These are phyloP conservation scores for Incumbomyces lentus DNA, from an alignment of 2,329 filamentous ascomycete species.

Conservation along the genomic window DNA sequence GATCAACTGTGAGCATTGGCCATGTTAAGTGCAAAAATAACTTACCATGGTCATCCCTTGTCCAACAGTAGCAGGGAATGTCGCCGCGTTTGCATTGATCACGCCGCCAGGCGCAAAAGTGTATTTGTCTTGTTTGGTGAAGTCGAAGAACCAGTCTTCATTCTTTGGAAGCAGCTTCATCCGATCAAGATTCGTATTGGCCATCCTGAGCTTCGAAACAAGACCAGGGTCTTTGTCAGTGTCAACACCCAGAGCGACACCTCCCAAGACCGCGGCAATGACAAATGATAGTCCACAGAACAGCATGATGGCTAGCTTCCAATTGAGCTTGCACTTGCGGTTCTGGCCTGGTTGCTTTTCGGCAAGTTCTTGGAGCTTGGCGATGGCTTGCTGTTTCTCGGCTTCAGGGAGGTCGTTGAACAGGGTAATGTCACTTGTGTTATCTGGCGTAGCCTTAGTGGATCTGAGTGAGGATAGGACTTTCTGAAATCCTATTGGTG, in stretches of 20 bases:
- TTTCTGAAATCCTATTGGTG: conserved; percentile 1
- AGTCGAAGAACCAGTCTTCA: conserved; percentile 42
- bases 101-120: conserved; percentile 38
- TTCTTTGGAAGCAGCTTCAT: conserved; percentile 31
- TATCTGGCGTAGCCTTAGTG: background rate
- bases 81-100: conserved; percentile 43
- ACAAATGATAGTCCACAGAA: conserved; percentile 17
- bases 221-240: conserved; percentile 31
- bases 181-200: conserved; percentile 38
- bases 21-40: background rate
- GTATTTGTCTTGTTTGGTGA: conserved; percentile 33
- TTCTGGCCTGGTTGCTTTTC: conserved; percentile 2
- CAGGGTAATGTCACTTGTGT: conserved; percentile 7
- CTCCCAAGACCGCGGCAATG: conserved; percentile 16
- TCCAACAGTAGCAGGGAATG: conserved; percentile 39
- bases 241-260: conserved; percentile 26
- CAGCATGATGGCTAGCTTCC: conserved; percentile 11
- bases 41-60: conserved; percentile 37
- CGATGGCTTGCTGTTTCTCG: conserved; percentile 9
- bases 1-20: background rate
- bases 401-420: conserved; percentile 11
- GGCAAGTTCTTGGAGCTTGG: conserved; percentile 10
- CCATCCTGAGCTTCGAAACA: conserved; percentile 29
- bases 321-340: conserved; percentile 5
- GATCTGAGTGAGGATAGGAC: background rate